Base-by-base conservation (phyloP, 2,329 filamentous ascomycete species). In the Ophiostoma perfectum region DNA sequence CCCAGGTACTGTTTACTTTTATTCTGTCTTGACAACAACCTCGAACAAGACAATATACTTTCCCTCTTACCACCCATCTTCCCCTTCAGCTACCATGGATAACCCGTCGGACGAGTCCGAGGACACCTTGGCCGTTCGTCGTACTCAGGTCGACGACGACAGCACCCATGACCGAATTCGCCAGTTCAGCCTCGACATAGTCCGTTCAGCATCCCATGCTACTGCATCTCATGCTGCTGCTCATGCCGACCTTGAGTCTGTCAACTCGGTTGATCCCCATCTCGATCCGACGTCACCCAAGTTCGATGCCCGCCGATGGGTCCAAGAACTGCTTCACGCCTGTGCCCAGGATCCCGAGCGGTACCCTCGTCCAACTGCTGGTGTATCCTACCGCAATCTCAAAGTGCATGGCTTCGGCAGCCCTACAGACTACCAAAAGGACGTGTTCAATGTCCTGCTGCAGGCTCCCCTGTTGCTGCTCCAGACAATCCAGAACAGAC, bases 391-490 rank as follows among this genome's bases (percentile, higher is more conserved):
- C 78, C 84, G 85, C 75, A 84, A 90, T 73, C 79, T 91, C 66
- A 89, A 84, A 68, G 87, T 90, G 4, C 85, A 87, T 74, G 88
- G 89, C 52, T 91, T 83, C 72, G 88, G 88, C 58, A 83, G 82
- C 47, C 80, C 85, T 0, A 90, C 88, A 0, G 88, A 91, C 75
- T 91, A 88, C 76, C 89, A 92, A 75, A 87, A 86, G 77, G 83
- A 88, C 71, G 86, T 90, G 49, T 80, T 78, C 70, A 89, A 89
- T 71, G 78, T 88, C 67, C 86, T 84, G 78, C 76, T 89, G 4
- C 83, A 85, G 64, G 73, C 77, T 0, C 78, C 78, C 0, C 78
- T 79, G 5, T 68, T 81, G 36, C 73, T 78, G 0, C 79, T 81
- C 69, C 78, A 83, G 72, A 70, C 86, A 1, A 74, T 89, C 42